A percentile compares a stretch with the other conserved stretches of the same genome.
Evolutionary conservation across 176 grass and related monocot genomes (phyloP).

Genomic region (Ensete ventricosum): DNA sequence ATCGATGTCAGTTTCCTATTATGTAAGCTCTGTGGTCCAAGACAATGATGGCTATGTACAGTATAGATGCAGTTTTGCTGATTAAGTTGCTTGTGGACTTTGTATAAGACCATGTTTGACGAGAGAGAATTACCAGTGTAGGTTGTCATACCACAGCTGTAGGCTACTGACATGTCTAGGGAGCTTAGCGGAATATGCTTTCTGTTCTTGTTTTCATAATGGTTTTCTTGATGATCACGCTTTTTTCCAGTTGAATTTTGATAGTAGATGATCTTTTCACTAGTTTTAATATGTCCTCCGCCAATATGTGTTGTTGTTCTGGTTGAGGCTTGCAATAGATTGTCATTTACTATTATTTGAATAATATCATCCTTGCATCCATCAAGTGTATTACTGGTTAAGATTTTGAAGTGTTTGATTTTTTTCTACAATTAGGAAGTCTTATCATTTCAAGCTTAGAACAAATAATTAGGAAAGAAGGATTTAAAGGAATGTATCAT

Average conservation of each 20-base stretch:
- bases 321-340: background rate
- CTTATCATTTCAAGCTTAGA: conserved; percentile 74
- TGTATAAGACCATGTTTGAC: too few relatives aligned
- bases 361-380: background rate
- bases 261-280: background rate
- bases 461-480: conserved; percentile 77
- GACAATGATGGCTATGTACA: background rate
- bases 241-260: background rate
- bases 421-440: conserved; percentile 42
- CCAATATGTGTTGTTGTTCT: background rate
- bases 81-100: too few relatives aligned
- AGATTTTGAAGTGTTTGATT: background rate
- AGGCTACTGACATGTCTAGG: too few relatives aligned
- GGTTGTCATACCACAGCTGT: too few relatives aligned
- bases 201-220: background rate
- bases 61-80: too few relatives aligned
- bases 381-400: background rate
- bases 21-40: background rate
- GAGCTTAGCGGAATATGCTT: too few relatives aligned
- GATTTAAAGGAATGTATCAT: conserved; percentile 77
- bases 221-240: background rate
- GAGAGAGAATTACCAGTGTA: too few relatives aligned
- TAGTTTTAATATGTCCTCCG: background rate
- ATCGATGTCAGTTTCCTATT: background rate
- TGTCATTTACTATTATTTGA: background rate